Percentiles rank a stretch among this genome's conserved stretches.
phyloP scores from a whole-genome alignment of 2,329 filamentous ascomycete species.

The Paraphaeosphaeria minitans region DNA sequence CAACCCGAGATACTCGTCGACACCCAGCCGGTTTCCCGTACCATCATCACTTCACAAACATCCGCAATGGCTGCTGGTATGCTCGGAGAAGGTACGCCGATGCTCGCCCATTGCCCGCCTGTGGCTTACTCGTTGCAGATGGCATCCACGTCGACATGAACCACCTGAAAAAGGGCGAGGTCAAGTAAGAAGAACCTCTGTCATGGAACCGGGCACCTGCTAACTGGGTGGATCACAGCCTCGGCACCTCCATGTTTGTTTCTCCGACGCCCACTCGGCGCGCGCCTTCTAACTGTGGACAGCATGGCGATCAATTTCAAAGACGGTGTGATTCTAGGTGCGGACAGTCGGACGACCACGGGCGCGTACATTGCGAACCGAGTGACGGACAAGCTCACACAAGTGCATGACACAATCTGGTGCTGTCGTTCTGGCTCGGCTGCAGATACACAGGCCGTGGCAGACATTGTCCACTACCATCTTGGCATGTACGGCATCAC shows the following conservation, averaged over 20 bases:
- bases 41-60: conserved; percentile 8
- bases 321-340: conserved; percentile 95
- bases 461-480: conserved; percentile 97
- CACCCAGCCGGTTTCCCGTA: neutral
- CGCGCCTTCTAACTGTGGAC: conserved; percentile 29
- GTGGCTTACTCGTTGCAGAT: conserved; percentile 65
- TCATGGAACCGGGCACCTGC: conserved; percentile 15
- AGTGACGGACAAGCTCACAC: conserved; percentile 98
- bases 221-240: conserved; percentile 58
- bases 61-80: conserved; percentile 44
- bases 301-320: conserved; percentile 99
- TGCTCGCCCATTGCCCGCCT: conserved; percentile 14
- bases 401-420: conserved; percentile 99
- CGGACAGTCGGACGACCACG: conserved; percentile 96
- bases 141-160: conserved; percentile 99
- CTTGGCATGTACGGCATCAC: conserved; percentile 88
- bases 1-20: conserved; percentile 7
- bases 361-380: conserved; percentile 98
- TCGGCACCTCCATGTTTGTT: conserved; percentile 94
- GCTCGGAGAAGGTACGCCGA: conserved; percentile 45
- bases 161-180: conserved; percentile 96
- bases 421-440: conserved; percentile 98
- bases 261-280: conserved; percentile 24
- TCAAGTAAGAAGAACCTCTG: conserved; percentile 74
- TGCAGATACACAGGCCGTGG: conserved; percentile 96